Evolutionary conservation across 2,329 filamentous ascomycete species (phyloP).

Genomic region (Aureobasidium sp.): DNA sequence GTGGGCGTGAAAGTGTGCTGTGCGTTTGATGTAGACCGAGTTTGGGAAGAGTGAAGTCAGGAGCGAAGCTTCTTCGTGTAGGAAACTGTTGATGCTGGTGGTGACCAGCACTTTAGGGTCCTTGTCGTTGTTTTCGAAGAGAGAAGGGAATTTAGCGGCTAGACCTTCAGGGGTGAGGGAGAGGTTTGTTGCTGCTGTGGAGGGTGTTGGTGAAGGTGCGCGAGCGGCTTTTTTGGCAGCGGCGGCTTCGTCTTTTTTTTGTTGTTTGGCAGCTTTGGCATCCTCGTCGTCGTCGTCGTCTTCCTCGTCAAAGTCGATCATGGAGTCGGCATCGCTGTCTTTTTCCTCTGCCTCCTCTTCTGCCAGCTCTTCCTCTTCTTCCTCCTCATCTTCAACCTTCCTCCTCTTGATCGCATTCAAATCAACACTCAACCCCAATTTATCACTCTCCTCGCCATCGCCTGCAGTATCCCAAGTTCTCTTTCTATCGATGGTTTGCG

Average conservation of each 20-base stretch:
- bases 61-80: constrained; percentile 73
- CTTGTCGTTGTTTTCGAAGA: constrained; percentile 48
- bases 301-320: constrained; percentile 58
- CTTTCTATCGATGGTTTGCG: constrained; percentile 76
- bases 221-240: constrained; percentile 15
- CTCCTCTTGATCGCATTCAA: constrained; percentile 37
- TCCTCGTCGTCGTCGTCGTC: constrained; percentile 42
- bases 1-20: constrained; percentile 72
- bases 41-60: constrained; percentile 77
- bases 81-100: constrained; percentile 77
- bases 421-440: constrained; percentile 36
- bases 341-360: constrained; percentile 39
- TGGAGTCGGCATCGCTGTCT: constrained; percentile 61
- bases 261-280: constrained; percentile 14
- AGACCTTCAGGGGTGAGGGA: constrained; percentile 53
- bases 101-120: constrained; percentile 84
- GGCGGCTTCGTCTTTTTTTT: constrained; percentile 20
- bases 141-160: constrained; percentile 50
- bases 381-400: constrained; percentile 31
- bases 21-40: constrained; percentile 72
- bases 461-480: constrained; percentile 67
- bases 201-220: constrained; percentile 46
- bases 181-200: constrained; percentile 51
- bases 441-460: constrained; percentile 32
- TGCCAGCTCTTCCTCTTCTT: constrained; percentile 29